phyloP scores from a whole-genome alignment of 1,284 basidiomycete genomes.

The Ganoderma sinense region DNA sequence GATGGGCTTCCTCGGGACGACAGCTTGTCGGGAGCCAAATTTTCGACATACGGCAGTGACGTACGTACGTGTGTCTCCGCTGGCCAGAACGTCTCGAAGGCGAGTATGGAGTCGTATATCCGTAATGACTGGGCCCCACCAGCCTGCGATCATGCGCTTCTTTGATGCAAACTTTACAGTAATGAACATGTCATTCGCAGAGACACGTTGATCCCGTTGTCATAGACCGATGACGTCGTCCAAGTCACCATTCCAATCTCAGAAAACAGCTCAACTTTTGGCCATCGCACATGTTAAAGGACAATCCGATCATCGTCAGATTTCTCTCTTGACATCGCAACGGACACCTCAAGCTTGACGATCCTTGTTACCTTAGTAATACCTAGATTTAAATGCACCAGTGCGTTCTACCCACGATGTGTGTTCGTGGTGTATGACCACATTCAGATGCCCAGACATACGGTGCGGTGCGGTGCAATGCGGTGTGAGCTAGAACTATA shows the following conservation, averaged over 20 bases:
- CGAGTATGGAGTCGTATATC: background rate
- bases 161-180: slow-evolving; percentile 2
- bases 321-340: background rate
- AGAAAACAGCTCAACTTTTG: background rate
- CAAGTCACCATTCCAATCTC: background rate
- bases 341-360: background rate
- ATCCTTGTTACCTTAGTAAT: background rate
- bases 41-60: background rate
- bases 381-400: background rate
- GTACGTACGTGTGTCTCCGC: background rate
- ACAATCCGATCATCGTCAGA: background rate
- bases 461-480: background rate
- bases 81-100: background rate
- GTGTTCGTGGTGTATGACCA: background rate
- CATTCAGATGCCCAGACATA: background rate
- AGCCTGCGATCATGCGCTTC: background rate
- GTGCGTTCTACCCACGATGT: background rate
- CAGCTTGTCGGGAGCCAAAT: background rate
- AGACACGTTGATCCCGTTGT: background rate
- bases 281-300: background rate
- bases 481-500: background rate
- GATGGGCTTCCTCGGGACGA: background rate
- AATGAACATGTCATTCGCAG: background rate
- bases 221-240: background rate
- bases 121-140: background rate